Evolutionary conservation across 2,329 filamentous ascomycete species (phyloP).

Genomic region (Lecanosticta acicola): DNA sequence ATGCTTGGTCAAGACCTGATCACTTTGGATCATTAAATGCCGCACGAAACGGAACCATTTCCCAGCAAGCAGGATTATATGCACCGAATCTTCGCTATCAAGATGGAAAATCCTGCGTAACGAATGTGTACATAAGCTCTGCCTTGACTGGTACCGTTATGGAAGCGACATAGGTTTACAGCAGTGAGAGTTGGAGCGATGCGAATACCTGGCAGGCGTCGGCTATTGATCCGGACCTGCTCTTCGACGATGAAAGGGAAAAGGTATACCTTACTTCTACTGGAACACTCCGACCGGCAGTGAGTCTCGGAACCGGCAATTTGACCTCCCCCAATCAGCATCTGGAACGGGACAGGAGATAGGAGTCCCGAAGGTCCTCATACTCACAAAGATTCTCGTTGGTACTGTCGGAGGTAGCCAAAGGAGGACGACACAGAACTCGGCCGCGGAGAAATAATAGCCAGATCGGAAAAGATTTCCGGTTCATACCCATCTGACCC

Average conservation of each 20-base stretch:
- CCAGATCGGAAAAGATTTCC: slow-evolving; percentile 35
- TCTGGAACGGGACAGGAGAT: slow-evolving; percentile 37
- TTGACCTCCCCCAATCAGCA: slow-evolving; percentile 17
- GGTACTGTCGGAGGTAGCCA: slow-evolving; percentile 34
- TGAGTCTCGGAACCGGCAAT: slow-evolving; percentile 33
- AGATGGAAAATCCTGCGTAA: slow-evolving; percentile 38
- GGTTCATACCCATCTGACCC: slow-evolving; percentile 26
- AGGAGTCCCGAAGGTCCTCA: slow-evolving; percentile 35
- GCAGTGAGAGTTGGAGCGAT: slow-evolving; percentile 43
- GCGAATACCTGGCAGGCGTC: slow-evolving; percentile 42
- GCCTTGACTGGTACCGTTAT: slow-evolving; percentile 34
- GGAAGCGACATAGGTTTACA: slow-evolving; percentile 40
- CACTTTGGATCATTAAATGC: slow-evolving; percentile 20
- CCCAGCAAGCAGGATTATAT: slow-evolving; percentile 36
- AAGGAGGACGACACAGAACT: slow-evolving; percentile 39
- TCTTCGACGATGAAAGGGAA: slow-evolving; percentile 52
- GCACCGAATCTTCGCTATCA: slow-evolving; percentile 39
- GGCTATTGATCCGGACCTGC: slow-evolving; percentile 29
- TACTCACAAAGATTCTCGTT: slow-evolving; percentile 35
- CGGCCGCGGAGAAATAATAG: slow-evolving; percentile 37
- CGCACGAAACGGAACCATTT: slow-evolving; percentile 23
- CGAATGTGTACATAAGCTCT: slow-evolving; percentile 1
- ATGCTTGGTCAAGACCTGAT: slow-evolving; percentile 33
- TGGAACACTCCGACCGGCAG: slow-evolving; percentile 29
- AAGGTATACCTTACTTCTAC: slow-evolving; percentile 44